These are phyloP conservation scores for Fraxinus excelsior DNA, from an alignment of 257 asterid species.

Conservation along the genomic window DNA sequence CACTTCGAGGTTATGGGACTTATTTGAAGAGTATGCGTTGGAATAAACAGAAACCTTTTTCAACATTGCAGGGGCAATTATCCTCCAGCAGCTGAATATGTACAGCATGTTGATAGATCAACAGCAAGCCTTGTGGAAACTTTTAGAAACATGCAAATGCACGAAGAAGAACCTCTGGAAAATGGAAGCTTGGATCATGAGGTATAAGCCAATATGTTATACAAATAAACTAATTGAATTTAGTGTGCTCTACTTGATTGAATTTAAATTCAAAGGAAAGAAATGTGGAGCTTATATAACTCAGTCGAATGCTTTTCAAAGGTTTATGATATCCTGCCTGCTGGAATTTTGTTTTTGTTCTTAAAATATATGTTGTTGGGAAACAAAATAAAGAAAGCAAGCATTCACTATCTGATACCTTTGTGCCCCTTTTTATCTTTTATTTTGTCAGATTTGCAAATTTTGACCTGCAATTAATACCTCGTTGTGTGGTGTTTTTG, in stretches of 20 bases:
- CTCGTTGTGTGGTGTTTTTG: not conserved
- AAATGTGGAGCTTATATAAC: no score
- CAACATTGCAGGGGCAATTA: conserved; percentile 52
- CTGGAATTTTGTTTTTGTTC: not conserved
- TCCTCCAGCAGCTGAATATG: conserved; percentile 74
- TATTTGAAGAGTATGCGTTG: conserved; percentile 4
- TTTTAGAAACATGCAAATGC: conserved; percentile 70
- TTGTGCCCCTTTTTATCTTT: not conserved
- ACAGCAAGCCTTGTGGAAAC: conserved; percentile 76
- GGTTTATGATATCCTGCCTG: not conserved
- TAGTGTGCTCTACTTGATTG: not conserved
- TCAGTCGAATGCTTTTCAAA: no score
- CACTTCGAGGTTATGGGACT: not conserved
- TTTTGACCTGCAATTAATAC: not conserved
- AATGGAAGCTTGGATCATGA: conserved; percentile 82
- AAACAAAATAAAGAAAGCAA: not conserved
- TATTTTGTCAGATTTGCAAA: not conserved
- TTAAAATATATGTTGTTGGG: not conserved
- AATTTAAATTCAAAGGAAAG: not conserved
- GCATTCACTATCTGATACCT: not conserved
- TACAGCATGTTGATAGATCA: conserved; percentile 61
- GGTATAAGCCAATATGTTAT: conserved; percentile 37
- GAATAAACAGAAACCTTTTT: conserved; percentile 23
- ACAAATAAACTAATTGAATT: not conserved
- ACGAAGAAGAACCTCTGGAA: conserved; percentile 70